Evolutionary conservation across 441 rosid genomes (phyloP).

Genomic region (Erysimum pusillum): DNA sequence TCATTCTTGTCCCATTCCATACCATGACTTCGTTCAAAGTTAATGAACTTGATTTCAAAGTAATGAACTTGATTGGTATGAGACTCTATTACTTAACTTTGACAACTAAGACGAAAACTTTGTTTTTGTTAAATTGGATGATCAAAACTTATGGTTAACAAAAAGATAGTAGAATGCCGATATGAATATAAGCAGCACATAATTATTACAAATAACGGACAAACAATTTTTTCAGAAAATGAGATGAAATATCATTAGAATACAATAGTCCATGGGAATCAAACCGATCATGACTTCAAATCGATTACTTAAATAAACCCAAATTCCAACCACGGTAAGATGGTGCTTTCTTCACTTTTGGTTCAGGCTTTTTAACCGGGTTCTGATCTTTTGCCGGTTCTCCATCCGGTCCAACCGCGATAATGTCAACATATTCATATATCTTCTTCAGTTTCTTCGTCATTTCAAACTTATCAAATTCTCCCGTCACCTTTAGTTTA

Average conservation of each 20-base stretch:
- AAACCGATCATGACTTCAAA: neutral
- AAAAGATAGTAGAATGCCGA: neutral
- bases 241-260: neutral
- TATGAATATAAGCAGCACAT: neutral
- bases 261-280: neutral
- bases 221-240: neutral
- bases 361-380: conserved; percentile 4
- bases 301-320: conserved; percentile 1
- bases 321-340: neutral
- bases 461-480: conserved; percentile 30
- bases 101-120: neutral
- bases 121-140: neutral
- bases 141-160: neutral
- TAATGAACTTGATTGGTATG: neutral
- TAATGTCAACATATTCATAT: conserved; percentile 14
- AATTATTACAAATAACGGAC: neutral
- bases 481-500: conserved; percentile 30
- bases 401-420: neutral
- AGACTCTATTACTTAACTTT: neutral
- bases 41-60: neutral
- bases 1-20: too few species aligned
- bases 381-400: neutral
- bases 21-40: too few species aligned
- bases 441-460: conserved; percentile 27
- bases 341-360: neutral